Percentiles rank a stretch among this genome's conserved stretches.
Evolutionary conservation across 164 flowering plant species (phyloP).

Genomic region (Protea cynaroides): DNA sequence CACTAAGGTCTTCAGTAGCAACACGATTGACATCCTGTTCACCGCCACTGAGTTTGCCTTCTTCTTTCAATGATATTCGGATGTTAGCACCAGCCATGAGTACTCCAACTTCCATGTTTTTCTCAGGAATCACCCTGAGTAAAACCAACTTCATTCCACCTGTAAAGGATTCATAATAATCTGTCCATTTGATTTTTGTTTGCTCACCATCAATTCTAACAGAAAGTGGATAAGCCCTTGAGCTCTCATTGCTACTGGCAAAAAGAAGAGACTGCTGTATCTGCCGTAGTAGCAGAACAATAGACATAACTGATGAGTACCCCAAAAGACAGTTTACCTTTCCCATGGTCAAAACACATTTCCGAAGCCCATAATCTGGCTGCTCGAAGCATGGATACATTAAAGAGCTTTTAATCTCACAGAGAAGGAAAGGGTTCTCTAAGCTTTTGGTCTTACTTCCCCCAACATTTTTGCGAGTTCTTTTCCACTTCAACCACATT

Average conservation of each 20-base stretch:
- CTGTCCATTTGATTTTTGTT: conserved; percentile 20
- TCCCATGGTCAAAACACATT: conserved; percentile 53
- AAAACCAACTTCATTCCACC: conserved; percentile 27
- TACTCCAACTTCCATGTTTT: conserved; percentile 52
- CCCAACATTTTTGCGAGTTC: conserved; percentile 23
- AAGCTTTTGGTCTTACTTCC: conserved; percentile 22
- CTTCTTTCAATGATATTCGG: conserved; percentile 37
- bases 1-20: conserved; percentile 17
- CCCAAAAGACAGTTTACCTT: conserved; percentile 52
- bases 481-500: conserved; percentile 53
- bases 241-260: conserved; percentile 14
- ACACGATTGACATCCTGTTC: conserved; percentile 10
- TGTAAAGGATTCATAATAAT: conserved; percentile 17
- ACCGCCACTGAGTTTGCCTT: conserved; percentile 17
- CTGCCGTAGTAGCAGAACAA: conserved; percentile 41
- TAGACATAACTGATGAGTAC: conserved; percentile 41
- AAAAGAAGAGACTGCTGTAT: conserved; percentile 30
- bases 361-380: conserved; percentile 34
- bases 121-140: conserved; percentile 45
- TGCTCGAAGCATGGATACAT: conserved; percentile 27
- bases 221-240: conserved; percentile 22
- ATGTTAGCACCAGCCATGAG: conserved; percentile 56
- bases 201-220: conserved; percentile 19
- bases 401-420: conserved; percentile 39
- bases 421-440: conserved; percentile 57